phyloP scores from a whole-genome alignment of 140 eudicot species.

The Anethum foeniculum region DNA sequence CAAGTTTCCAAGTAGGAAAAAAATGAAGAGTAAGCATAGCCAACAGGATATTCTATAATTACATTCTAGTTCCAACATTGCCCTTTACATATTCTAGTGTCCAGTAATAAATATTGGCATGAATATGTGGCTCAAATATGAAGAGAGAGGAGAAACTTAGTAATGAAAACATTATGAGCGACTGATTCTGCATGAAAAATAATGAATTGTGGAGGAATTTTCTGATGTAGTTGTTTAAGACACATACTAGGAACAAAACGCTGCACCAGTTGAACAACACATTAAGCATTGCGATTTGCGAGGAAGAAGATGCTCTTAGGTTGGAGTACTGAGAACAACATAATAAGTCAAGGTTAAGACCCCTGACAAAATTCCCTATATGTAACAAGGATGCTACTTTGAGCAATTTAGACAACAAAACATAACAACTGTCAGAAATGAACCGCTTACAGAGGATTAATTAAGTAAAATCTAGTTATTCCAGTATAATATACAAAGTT shows the following conservation, averaged over 20 bases:
- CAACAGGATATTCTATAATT: not conserved
- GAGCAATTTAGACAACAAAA: not conserved
- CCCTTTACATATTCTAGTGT: not conserved
- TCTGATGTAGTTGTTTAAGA: not conserved
- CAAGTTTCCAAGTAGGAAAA: not conserved
- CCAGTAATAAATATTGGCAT: not conserved
- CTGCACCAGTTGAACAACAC: not conserved
- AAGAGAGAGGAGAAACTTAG: not conserved
- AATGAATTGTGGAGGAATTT: not conserved
- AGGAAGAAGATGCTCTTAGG: not conserved
- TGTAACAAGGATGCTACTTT: not conserved
- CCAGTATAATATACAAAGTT: not conserved
- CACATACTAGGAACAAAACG: not conserved
- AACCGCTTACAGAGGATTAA: not conserved
- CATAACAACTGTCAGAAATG: not conserved
- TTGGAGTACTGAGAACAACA: not conserved
- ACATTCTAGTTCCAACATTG: not conserved
- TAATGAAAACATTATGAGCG: not conserved
- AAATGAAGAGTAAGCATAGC: not conserved
- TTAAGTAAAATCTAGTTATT: not conserved
- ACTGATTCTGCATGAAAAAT: not conserved
- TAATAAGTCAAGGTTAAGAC: not conserved
- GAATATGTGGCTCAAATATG: not conserved
- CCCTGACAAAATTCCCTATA: not conserved
- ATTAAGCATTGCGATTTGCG: not conserved